Percentiles rank a stretch among this genome's conserved stretches.
phyloP scores from a whole-genome alignment of 768 basidiomycete genomes.

The Tricholoma flavovirens region DNA sequence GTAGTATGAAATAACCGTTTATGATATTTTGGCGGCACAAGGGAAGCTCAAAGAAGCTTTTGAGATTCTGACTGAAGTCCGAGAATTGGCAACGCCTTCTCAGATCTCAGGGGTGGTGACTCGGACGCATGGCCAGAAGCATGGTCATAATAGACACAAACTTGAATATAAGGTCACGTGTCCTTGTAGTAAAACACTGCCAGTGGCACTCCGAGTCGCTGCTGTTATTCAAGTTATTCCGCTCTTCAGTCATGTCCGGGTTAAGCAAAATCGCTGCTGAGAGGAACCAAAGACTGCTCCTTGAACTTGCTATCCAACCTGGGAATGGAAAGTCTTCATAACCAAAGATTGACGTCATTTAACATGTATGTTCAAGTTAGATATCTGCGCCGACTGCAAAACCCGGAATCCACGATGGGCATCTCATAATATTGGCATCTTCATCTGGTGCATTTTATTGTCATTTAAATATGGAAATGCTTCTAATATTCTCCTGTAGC shows the following conservation, averaged over 20 bases:
- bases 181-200: too few relatives aligned
- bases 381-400: constrained; percentile 90
- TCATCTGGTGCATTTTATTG: constrained; percentile 59
- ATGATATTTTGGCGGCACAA: too few relatives aligned
- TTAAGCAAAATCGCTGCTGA: constrained; percentile 58
- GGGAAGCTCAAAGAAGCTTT: too few relatives aligned
- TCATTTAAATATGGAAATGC: neutral
- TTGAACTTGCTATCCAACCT: constrained; percentile 64
- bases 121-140: too few relatives aligned
- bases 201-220: too few relatives aligned
- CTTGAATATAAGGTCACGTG: too few relatives aligned
- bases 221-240: neutral
- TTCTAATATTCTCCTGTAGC: constrained; percentile 32
- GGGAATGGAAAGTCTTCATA: constrained; percentile 66
- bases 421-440: constrained; percentile 82
- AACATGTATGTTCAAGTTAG: constrained; percentile 36
- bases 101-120: too few relatives aligned
- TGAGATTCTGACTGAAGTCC: too few relatives aligned
- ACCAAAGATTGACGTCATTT: constrained; percentile 9
- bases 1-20: too few relatives aligned
- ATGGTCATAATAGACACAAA: too few relatives aligned
- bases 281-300: constrained; percentile 57
- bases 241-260: constrained; percentile 23
- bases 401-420: constrained; percentile 86
- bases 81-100: too few relatives aligned